Evolutionary conservation across 2,329 filamentous ascomycete species (phyloP), one percentile per base, ranked within the genome.

Genomic region (Cadophora luteo-olivacea): DNA sequence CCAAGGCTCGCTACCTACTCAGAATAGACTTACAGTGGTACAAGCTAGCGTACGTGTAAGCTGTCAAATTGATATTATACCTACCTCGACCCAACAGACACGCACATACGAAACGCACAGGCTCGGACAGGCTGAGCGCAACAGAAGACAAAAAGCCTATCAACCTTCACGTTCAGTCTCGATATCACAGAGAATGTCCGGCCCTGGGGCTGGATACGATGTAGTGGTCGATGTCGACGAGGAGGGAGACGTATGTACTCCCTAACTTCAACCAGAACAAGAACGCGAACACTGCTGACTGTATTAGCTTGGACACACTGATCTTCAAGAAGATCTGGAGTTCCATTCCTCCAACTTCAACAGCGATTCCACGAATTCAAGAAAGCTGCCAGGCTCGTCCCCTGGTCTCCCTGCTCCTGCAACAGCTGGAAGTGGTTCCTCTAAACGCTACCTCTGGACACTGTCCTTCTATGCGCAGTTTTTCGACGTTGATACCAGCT

Each of bases 291-390:
- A 29, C 11, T 55, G 38, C 62, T 64, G 57, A 64, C 22, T 7
- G 45, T 6, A 29, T 36, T 25, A 99, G 82, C 90, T 99, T 79
- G 96, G 96, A 77, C 94, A 97, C 82, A 99, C 96, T 67, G 96
- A 99, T 81, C 91, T 99, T 29, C 94, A 97, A 85, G 95, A 97
- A 81, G 96, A 98, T 82, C 94, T 99, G 80, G 96, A 98, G 87
- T 99, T 99, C 84, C 96, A 99, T 86, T 92, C 90, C 78, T 97
- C 94, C 73, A 88, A 92, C 84, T 97, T 97, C 81, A 88, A 90
- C 76, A 89, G 89, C 68, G 77, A 79, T 78, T 77, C 85, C 73
- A 79, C 81, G 38, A 79, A 76, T 51, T 77, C 80, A 65, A 79
- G 81, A 71, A 80, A 80, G 72, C 75, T 80, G 51, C 79, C 80